Conservation (phyloP, 192 early-diverging fungal genomes). For the Backusella macrospora region DNA sequence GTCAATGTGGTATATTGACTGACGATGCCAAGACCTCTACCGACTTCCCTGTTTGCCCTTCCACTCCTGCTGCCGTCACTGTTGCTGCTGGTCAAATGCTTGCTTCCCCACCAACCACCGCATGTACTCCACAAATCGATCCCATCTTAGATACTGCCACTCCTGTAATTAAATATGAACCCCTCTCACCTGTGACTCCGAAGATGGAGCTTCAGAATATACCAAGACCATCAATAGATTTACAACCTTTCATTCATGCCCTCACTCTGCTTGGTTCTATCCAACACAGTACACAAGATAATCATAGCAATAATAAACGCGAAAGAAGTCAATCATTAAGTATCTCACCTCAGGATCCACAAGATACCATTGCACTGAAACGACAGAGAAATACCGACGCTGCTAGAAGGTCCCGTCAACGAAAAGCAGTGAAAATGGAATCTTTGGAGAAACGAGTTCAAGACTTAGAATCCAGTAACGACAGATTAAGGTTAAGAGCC, state of each 20-base stretch:
- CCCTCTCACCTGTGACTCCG: slow-evolving; percentile 19
- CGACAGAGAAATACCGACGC: slow-evolving; percentile 76
- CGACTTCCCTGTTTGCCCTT: background rate
- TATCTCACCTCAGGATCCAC: background rate
- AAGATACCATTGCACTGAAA: slow-evolving; percentile 10
- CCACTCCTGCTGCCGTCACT: background rate
- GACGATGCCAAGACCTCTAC: background rate
- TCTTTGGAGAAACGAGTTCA: slow-evolving; percentile 73
- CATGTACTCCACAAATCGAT: slow-evolving; percentile 4
- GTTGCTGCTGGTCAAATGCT: background rate
- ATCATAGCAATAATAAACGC: background rate
- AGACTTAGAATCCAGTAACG: slow-evolving; percentile 75
- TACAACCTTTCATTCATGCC: slow-evolving; percentile 21
- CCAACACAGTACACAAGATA: background rate
- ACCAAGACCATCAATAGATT: slow-evolving; percentile 10
- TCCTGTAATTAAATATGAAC: slow-evolving; percentile 16
- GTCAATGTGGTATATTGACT: slow-evolving; percentile 36
- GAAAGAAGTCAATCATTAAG: slow-evolving; percentile 16
- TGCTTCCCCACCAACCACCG: slow-evolving; percentile 17
- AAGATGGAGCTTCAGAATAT: slow-evolving; percentile 13
- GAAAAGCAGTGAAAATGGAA: slow-evolving; percentile 76
- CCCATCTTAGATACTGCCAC: slow-evolving; percentile 2
- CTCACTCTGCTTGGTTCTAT: slow-evolving; percentile 13
- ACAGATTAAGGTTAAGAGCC: slow-evolving; percentile 54
- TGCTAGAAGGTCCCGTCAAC: slow-evolving; percentile 85